phyloP scores from a whole-genome alignment of 345 rosid species.

The Psidium guajava region DNA sequence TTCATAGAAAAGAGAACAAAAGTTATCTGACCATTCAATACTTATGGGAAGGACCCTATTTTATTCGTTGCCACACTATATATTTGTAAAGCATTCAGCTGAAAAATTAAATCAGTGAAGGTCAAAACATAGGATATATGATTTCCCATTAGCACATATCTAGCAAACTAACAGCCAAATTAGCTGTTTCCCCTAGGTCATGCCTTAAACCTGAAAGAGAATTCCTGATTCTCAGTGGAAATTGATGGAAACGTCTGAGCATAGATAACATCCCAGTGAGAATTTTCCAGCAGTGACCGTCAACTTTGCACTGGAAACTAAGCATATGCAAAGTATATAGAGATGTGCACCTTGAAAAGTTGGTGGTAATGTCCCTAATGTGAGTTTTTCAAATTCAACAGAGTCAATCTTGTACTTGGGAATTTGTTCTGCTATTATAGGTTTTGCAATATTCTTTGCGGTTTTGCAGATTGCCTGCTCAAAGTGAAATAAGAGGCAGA shows the following conservation, averaged over 20 bases:
- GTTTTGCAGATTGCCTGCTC: constrained; percentile 81
- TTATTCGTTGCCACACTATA: neutral
- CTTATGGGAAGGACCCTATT: neutral
- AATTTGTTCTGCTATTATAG: constrained; percentile 88
- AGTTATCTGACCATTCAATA: neutral
- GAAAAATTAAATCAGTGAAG: neutral
- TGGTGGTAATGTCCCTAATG: constrained; percentile 85
- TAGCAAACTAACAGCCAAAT: neutral
- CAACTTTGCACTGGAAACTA: neutral
- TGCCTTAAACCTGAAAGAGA: neutral
- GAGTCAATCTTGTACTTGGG: constrained; percentile 89
- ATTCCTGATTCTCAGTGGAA: neutral
- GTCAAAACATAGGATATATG: neutral
- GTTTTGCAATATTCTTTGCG: constrained; percentile 51
- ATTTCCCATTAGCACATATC: neutral
- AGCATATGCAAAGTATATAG: neutral
- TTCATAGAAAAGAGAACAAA: neutral
- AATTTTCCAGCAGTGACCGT: neutral
- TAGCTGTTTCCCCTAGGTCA: neutral
- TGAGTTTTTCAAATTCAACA: constrained; percentile 74
- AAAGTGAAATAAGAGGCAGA: neutral
- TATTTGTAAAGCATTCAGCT: neutral
- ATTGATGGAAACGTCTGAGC: neutral
- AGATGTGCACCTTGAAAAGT: constrained; percentile 65
- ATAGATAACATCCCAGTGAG: neutral